Conservation (phyloP, 495 filamentous ascomycete genomes). For the Lineolata rhizophorae region DNA sequence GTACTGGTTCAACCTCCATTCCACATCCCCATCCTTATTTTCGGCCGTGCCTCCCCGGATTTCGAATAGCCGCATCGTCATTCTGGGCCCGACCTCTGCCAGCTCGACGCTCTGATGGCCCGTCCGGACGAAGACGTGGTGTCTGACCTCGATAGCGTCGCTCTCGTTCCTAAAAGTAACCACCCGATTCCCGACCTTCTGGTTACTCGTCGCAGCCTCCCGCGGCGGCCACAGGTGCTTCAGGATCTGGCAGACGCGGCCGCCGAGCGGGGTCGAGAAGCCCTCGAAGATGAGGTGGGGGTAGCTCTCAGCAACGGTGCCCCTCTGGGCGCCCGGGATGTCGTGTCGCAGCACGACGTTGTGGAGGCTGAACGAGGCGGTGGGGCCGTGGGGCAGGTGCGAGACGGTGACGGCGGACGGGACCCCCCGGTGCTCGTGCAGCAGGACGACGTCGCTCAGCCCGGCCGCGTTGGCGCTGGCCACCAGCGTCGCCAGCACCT, state of each 20-base stretch:
- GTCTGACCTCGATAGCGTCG: conserved; percentile 72
- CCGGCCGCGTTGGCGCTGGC: conserved; percentile 54
- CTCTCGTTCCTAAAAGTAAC: conserved; percentile 92
- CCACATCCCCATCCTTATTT: conserved; percentile 87
- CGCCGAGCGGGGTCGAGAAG: conserved; percentile 65
- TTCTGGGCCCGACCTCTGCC: conserved; percentile 83
- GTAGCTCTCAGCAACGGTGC: conserved; percentile 85
- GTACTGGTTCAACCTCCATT: conserved; percentile 90
- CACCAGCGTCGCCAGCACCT: conserved; percentile 69
- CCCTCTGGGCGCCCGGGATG: conserved; percentile 67
- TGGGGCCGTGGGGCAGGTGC: conserved; percentile 86
- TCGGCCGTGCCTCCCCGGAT: conserved; percentile 85
- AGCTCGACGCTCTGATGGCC: conserved; percentile 77
- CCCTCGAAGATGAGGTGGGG: conserved; percentile 92
- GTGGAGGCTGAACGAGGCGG: conserved; percentile 74
- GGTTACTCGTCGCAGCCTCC: conserved; percentile 37
- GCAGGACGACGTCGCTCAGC: conserved; percentile 64
- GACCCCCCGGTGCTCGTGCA: conserved; percentile 86
- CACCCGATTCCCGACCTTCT: conserved; percentile 66
- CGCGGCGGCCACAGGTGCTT: conserved; percentile 91
- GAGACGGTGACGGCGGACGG: conserved; percentile 79
- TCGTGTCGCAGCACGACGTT: conserved; percentile 89
- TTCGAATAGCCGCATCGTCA: conserved; percentile 92
- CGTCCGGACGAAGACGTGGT: conserved; percentile 67
- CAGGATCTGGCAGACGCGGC: conserved; percentile 67